Conservation (phyloP, 2,329 filamentous ascomycete species). For the Cadophora sp. region DNA sequence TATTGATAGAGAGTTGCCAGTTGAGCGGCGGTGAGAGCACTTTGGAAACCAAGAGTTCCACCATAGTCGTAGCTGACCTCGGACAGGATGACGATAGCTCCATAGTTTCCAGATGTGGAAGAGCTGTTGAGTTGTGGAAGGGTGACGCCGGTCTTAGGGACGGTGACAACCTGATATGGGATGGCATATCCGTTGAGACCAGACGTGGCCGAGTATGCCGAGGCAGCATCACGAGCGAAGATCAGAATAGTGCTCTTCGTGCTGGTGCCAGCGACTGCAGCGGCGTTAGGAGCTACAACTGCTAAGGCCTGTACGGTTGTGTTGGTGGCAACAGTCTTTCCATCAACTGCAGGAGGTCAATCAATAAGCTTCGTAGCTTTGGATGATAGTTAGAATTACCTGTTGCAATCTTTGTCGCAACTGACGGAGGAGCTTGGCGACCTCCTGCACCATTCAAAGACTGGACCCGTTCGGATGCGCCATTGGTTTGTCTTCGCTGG, state of each 20-base stretch:
- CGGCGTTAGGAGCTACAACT: conserved; percentile 17
- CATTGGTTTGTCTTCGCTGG: not conserved
- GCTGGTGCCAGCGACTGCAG: conserved; percentile 22
- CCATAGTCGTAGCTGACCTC: conserved; percentile 54
- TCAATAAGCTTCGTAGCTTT: not conserved
- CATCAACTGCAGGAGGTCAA: conserved; percentile 28
- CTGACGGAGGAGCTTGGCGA: conserved; percentile 17
- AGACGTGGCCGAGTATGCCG: conserved; percentile 55
- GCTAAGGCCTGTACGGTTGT: conserved; percentile 25
- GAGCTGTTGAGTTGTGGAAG: conserved; percentile 59
- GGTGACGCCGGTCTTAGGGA: conserved; percentile 57
- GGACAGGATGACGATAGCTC: conserved; percentile 56
- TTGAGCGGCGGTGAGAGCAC: conserved; percentile 57
- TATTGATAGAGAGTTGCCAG: conserved; percentile 63
- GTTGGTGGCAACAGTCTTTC: conserved; percentile 27
- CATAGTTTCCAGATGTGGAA: conserved; percentile 59
- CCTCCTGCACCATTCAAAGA: conserved; percentile 1
- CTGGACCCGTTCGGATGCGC: conserved; percentile 12
- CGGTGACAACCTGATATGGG: conserved; percentile 59
- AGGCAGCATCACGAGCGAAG: conserved; percentile 57
- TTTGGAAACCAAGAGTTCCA: conserved; percentile 44
- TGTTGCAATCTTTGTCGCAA: conserved; percentile 22
- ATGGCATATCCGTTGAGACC: conserved; percentile 68
- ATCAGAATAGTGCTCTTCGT: conserved; percentile 57
- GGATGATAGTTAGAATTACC: conserved; percentile 2